Evolutionary conservation across 768 basidiomycete species (phyloP).

Genomic region (Kwoniella shandongensis): DNA sequence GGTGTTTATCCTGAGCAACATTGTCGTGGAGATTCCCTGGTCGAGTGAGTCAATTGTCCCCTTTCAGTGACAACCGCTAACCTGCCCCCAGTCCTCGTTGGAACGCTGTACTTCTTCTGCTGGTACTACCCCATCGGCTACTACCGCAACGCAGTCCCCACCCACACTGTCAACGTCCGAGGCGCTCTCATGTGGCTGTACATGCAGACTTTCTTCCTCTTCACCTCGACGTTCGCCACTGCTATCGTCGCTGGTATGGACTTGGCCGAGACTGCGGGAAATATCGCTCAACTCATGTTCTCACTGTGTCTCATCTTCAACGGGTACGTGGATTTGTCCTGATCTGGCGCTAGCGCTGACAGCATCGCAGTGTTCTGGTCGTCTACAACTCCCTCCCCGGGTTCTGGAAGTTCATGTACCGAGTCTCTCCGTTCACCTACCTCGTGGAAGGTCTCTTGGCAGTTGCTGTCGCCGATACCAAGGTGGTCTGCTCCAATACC

Average conservation of each 20-base stretch:
- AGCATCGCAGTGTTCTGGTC: slow-evolving; percentile 42
- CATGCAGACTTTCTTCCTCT: slow-evolving; percentile 55
- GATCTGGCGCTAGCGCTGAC: slow-evolving; percentile 5
- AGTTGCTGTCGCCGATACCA: slow-evolving; percentile 62
- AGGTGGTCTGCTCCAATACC: slow-evolving; percentile 64
- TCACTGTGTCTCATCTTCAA: slow-evolving; percentile 57
- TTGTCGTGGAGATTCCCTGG: slow-evolving; percentile 49
- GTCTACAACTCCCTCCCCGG: slow-evolving; percentile 39
- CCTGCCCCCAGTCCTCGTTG: slow-evolving; percentile 33
- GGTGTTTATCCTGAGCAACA: slow-evolving; percentile 52
- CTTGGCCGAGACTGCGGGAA: slow-evolving; percentile 56
- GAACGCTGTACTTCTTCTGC: slow-evolving; percentile 49
- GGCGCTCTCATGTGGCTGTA: slow-evolving; percentile 57
- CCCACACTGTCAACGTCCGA: slow-evolving; percentile 53
- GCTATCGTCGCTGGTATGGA: slow-evolving; percentile 54
- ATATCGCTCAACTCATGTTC: slow-evolving; percentile 56
- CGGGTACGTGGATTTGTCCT: slow-evolving; percentile 38
- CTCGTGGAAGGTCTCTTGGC: slow-evolving; percentile 42
- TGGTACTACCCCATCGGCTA: slow-evolving; percentile 55
- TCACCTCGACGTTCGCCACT: slow-evolving; percentile 53
- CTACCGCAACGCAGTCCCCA: slow-evolving; percentile 55
- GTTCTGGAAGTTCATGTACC: slow-evolving; percentile 52
- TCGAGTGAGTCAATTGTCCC: slow-evolving; percentile 13
- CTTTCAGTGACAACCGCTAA: neutral
- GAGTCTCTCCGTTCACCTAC: slow-evolving; percentile 55